Evolutionary conservation across 2,329 filamentous ascomycete genomes (phyloP).

Genomic region (Magnaporthiopsis poae): DNA sequence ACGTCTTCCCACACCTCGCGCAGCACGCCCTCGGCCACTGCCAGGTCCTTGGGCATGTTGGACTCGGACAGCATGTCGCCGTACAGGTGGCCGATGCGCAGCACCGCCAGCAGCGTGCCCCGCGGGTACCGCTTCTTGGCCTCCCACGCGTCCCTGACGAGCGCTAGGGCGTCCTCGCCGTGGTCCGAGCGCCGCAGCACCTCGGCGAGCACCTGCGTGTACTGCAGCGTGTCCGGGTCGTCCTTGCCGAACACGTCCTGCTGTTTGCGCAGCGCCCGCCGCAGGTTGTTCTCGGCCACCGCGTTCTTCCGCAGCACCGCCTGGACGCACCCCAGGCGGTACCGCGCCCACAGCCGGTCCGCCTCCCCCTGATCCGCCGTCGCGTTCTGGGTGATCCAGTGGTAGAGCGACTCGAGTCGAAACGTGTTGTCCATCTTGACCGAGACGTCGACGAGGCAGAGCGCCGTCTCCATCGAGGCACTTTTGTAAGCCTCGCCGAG

Average conservation of each 20-base stretch:
- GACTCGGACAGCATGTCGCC: slow-evolving; percentile 9
- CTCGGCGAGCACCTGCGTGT: slow-evolving; percentile 10
- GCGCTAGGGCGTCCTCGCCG: background rate
- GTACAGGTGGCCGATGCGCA: slow-evolving; percentile 8
- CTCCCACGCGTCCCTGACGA: slow-evolving; percentile 6
- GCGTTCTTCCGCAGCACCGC: slow-evolving; percentile 7
- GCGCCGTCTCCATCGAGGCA: slow-evolving; percentile 7
- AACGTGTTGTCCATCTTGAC: slow-evolving; percentile 7
- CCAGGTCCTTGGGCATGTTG: slow-evolving; percentile 4
- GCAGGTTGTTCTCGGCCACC: slow-evolving; percentile 6
- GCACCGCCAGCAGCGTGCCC: slow-evolving; percentile 5
- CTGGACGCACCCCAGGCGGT: slow-evolving; percentile 9
- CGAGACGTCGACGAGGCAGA: slow-evolving; percentile 7
- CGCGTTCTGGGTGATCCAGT: slow-evolving; percentile 9
- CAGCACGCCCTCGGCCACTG: slow-evolving; percentile 6
- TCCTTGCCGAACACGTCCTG: slow-evolving; percentile 4
- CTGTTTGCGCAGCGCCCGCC: slow-evolving; percentile 2
- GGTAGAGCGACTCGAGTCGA: slow-evolving; percentile 7
- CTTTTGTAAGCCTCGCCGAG: background rate
- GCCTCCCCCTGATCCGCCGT: slow-evolving; percentile 3
- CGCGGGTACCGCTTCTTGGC: background rate
- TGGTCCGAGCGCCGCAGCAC: slow-evolving; percentile 5
- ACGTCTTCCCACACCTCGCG: slow-evolving; percentile 8
- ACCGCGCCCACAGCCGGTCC: slow-evolving; percentile 8
- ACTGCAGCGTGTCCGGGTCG: slow-evolving; percentile 9